A percentile compares a stretch with the other conserved stretches of the same genome.
Conservation (phyloP, 2,329 filamentous ascomycete genomes). For the Paraconiothyrium brasiliense region DNA sequence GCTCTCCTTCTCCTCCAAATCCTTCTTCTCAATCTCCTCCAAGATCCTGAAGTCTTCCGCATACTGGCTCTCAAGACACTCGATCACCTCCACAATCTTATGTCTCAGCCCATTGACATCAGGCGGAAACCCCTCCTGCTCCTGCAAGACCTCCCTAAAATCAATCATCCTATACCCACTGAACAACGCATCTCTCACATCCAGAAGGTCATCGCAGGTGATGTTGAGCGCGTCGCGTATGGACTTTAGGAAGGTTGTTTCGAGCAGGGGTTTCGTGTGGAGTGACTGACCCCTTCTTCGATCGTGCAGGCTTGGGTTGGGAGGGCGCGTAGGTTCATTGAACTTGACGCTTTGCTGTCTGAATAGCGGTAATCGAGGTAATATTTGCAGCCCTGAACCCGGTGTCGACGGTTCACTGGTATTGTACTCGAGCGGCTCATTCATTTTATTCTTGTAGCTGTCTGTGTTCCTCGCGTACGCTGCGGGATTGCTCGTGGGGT, state of each 20-base stretch:
- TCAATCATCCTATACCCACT: not conserved
- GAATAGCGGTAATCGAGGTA: too few relatives aligned
- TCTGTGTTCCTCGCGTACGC: not conserved
- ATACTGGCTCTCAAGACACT: not conserved
- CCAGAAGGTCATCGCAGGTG: not conserved
- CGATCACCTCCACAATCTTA: not conserved
- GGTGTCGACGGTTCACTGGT: too few relatives aligned
- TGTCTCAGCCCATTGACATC: not conserved
- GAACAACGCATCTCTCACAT: not conserved
- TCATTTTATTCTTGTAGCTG: not conserved
- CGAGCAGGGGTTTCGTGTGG: not conserved
- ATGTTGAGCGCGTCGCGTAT: not conserved
- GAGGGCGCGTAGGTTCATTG: too few relatives aligned
- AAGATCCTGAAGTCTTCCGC: too few relatives aligned
- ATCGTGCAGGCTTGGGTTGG: too few relatives aligned
- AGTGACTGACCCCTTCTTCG: too few relatives aligned
- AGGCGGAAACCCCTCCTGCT: not conserved
- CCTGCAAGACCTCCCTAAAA: not conserved
- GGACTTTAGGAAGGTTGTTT: not conserved
- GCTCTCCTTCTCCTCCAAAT: not conserved
- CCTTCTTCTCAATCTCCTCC: too few relatives aligned
- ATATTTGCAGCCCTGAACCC: too few relatives aligned
- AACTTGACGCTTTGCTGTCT: too few relatives aligned
- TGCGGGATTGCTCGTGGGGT: slow-evolving; percentile 7
- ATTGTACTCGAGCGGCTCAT: not conserved